A percentile compares a stretch with the other conserved stretches of the same genome.
phyloP scores from a whole-genome alignment of 257 asterid genomes.

The Plantago ovata region DNA sequence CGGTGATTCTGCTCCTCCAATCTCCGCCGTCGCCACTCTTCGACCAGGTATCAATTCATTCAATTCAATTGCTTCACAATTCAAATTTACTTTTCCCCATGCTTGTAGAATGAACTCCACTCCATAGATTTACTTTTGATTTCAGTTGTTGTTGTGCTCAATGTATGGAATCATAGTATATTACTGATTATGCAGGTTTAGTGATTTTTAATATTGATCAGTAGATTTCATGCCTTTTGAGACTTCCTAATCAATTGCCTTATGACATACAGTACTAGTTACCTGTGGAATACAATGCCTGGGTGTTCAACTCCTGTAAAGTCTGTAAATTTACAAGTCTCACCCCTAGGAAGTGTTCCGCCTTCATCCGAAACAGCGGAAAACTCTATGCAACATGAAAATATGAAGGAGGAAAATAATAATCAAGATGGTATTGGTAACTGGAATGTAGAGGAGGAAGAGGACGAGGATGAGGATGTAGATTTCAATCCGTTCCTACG shows the following conservation, averaged over 20 bases:
- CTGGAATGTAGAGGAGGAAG: slow-evolving; percentile 38
- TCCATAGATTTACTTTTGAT: no score
- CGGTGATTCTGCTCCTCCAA: no score
- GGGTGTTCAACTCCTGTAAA: slow-evolving; percentile 30
- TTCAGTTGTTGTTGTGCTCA: no score
- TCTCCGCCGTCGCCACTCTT: no score
- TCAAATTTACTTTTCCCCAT: no score
- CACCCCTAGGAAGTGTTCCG: slow-evolving; percentile 24
- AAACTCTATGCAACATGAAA: slow-evolving; percentile 30
- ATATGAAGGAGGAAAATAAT: slow-evolving; percentile 29
- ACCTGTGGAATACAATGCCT: slow-evolving; percentile 27
- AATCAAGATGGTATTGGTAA: slow-evolving; percentile 27
- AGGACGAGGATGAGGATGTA: slow-evolving; percentile 87
- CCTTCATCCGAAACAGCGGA: slow-evolving; percentile 24
- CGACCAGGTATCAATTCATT: no score
- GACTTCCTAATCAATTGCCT: slow-evolving; percentile 13
- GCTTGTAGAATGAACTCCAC: no score
- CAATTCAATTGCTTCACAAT: no score
- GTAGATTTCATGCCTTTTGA: slow-evolving; percentile 16
- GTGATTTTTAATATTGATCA: slow-evolving; percentile 5
- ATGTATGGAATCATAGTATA: no score
- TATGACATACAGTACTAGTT: not conserved
- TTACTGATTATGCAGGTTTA: slow-evolving; percentile 19
- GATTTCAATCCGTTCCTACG: slow-evolving; percentile 79
- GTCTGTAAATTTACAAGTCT: slow-evolving; percentile 30